These are phyloP conservation scores for Sisymbrium irio DNA, from an alignment of 345 rosid genomes.

Conservation along the genomic window DNA sequence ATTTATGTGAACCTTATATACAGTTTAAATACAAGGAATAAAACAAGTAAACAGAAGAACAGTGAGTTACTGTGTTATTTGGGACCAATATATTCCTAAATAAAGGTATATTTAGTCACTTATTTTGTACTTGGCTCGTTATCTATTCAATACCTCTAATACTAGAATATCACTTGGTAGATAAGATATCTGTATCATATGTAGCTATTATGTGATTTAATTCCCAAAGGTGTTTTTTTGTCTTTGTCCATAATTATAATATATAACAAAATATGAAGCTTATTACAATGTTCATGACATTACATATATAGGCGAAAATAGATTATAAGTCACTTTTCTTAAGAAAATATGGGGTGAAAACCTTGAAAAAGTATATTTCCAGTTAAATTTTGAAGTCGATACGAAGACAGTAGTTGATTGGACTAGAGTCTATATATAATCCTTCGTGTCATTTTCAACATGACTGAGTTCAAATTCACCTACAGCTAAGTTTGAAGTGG, in stretches of 20 bases:
- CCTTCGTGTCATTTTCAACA: conserved; percentile 21
- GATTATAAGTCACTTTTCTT: not conserved
- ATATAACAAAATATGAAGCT: not conserved
- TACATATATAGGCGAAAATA: not conserved
- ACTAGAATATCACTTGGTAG: conserved; percentile 3
- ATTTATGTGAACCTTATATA: not conserved
- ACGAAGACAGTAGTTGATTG: conserved; percentile 5
- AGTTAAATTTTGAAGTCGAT: not conserved
- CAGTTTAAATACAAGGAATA: conserved; percentile 13
- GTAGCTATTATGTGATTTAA: conserved; percentile 9
- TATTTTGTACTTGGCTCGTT: conserved; percentile 23
- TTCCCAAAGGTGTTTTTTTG: conserved; percentile 6
- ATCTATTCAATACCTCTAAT: conserved; percentile 5
- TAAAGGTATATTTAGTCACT: conserved; percentile 20
- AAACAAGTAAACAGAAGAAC: conserved; percentile 24
- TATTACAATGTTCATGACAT: not conserved
- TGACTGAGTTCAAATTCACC: conserved; percentile 15
- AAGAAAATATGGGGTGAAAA: not conserved
- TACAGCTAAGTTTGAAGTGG: conserved; percentile 9
- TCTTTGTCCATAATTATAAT: not conserved
- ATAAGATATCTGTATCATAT: not conserved
- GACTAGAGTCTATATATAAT: not conserved
- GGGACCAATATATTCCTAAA: conserved; percentile 30
- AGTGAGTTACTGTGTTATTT: conserved; percentile 25
- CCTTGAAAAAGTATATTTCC: not conserved